Evolutionary conservation across 73 alveolate species (phyloP).

Genomic region (Paraurostyla sp.): DNA sequence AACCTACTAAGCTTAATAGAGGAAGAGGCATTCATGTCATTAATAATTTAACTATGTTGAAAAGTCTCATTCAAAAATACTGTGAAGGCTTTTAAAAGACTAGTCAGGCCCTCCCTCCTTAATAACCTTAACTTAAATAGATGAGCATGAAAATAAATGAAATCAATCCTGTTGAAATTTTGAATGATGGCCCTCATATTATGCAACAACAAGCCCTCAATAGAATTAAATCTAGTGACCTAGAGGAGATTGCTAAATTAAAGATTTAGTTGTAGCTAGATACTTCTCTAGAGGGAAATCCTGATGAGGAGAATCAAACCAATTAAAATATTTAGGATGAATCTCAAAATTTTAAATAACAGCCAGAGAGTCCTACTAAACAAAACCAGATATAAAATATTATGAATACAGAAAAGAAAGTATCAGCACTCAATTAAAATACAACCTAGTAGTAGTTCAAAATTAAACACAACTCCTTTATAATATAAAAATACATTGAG

Average conservation of each 20-base stretch:
- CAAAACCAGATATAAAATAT: background rate
- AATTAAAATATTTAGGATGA: background rate
- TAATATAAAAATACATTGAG: slow-evolving; percentile 78
- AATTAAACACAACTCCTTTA: slow-evolving; percentile 70
- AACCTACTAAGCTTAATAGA: slow-evolving; percentile 94
- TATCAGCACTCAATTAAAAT: background rate
- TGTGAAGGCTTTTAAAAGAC: slow-evolving; percentile 53
- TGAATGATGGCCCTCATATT: no score
- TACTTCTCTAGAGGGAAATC: background rate
- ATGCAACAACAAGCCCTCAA: background rate
- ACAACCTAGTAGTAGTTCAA: background rate
- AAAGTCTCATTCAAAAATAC: slow-evolving; percentile 32
- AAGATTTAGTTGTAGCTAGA: background rate
- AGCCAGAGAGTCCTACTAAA: no score
- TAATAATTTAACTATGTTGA: slow-evolving; percentile 56
- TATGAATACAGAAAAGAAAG: background rate
- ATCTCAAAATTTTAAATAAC: background rate
- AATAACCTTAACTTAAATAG: no score
- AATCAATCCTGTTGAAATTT: no score
- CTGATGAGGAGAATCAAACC: background rate
- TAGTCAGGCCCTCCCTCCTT: background rate
- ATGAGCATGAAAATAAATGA: no score
- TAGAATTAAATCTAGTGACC: background rate
- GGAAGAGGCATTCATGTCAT: slow-evolving; percentile 97
- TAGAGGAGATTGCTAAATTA: background rate